These are phyloP conservation scores for Physocladia obscura DNA, from an alignment of 192 early-diverging fungal species.

Conservation along the genomic window DNA sequence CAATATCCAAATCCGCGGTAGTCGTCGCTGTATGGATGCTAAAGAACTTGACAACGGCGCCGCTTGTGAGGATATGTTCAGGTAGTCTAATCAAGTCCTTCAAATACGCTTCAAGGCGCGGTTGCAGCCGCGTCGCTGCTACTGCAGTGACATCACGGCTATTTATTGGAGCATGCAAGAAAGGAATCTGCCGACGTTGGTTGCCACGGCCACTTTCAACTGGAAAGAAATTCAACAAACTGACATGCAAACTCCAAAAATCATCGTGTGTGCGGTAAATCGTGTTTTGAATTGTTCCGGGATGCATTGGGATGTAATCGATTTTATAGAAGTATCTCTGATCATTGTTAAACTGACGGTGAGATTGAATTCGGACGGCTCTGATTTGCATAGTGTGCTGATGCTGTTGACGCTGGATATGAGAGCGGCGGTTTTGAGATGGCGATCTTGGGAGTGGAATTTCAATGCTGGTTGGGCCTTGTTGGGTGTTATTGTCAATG, in stretches of 20 bases:
- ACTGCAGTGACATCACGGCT: not conserved
- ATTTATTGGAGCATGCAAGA: conserved; percentile 26
- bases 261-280: conserved; percentile 41
- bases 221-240: conserved; percentile 44
- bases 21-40: conserved; percentile 8
- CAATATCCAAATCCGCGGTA: conserved; percentile 1
- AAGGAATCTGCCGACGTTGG: conserved; percentile 37
- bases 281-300: conserved; percentile 21
- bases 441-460: too few relatives aligned
- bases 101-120: conserved; percentile 30
- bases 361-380: not conserved
- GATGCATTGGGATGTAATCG: conserved; percentile 30
- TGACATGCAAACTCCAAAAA: conserved; percentile 43
- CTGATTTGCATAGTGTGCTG: too few relatives aligned
- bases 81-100: conserved; percentile 20
- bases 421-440: too few relatives aligned
- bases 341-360: conserved; percentile 11
- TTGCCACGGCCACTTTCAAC: conserved; percentile 35
- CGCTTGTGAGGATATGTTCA: not conserved
- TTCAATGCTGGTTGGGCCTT: too few relatives aligned
- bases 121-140: not conserved
- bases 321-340: conserved; percentile 25
- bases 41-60: conserved; percentile 23
- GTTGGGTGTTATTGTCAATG: too few relatives aligned
- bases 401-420: too few relatives aligned